Conservation (phyloP, 2,329 filamentous ascomycete species). For the Coniochaeta sp. region DNA sequence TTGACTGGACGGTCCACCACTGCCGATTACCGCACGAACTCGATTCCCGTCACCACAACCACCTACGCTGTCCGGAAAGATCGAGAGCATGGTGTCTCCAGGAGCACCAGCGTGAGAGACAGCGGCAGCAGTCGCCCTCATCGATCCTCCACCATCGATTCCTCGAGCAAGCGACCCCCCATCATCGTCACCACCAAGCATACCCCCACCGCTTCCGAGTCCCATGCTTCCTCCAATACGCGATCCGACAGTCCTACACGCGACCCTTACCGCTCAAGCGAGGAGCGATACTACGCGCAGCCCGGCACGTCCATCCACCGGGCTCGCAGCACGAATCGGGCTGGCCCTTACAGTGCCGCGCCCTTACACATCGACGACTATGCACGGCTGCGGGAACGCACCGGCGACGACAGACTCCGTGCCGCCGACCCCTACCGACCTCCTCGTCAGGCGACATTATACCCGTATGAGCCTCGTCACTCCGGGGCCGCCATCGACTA, state of each 20-base stretch:
- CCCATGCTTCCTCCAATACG: constrained; percentile 28
- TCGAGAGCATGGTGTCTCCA: constrained; percentile 25
- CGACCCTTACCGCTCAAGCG: constrained; percentile 45
- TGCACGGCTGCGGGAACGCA: constrained; percentile 40
- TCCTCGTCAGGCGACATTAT: constrained; percentile 37
- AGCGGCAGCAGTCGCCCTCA: constrained; percentile 35
- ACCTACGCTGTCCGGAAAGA: constrained; percentile 52
- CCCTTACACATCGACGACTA: constrained; percentile 43
- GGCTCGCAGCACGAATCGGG: constrained; percentile 35
- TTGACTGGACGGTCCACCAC: constrained; percentile 15
- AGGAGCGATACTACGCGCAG: constrained; percentile 47
- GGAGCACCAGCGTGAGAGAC: constrained; percentile 41
- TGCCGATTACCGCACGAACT: constrained; percentile 25
- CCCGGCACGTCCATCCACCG: constrained; percentile 49
- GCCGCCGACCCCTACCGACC: constrained; percentile 39
- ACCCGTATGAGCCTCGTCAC: constrained; percentile 33
- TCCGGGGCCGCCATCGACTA: constrained; percentile 42
- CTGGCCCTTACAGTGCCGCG: constrained; percentile 38
- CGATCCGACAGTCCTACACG: constrained; percentile 39
- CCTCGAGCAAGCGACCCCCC: constrained; percentile 37
- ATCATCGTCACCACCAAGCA: constrained; percentile 52
- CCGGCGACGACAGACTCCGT: constrained; percentile 33
- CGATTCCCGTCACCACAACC: constrained; percentile 37
- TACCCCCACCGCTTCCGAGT: constrained; percentile 11
- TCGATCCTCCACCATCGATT: constrained; percentile 46